Percentiles rank a stretch among this genome's conserved stretches.
These are phyloP conservation scores for Gloeostereum incarnatum DNA, from an alignment of 768 basidiomycete species.

Conservation along the genomic window DNA sequence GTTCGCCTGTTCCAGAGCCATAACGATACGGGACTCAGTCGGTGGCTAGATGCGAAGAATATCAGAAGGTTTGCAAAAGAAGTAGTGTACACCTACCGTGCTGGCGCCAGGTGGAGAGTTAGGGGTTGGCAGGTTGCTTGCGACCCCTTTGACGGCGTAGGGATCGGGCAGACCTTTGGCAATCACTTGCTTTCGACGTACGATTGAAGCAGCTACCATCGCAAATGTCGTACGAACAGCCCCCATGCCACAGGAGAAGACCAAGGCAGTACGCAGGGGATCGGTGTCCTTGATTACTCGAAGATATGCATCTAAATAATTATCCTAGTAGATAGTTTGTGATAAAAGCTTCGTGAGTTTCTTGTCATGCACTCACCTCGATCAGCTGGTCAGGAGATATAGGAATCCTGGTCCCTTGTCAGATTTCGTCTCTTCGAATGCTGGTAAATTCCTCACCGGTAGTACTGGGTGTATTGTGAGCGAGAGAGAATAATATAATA, in stretches of 20 bases:
- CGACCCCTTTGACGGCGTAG: constrained; percentile 37
- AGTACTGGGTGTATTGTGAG: constrained; percentile 41
- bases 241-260: constrained; percentile 97
- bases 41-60: constrained; percentile 20
- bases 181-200: constrained; percentile 71
- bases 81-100: too few relatives aligned
- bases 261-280: constrained; percentile 71
- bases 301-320: constrained; percentile 92
- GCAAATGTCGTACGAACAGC: constrained; percentile 94
- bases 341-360: background rate
- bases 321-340: constrained; percentile 42
- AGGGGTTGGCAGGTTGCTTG: constrained; percentile 9
- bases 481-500: too few relatives aligned
- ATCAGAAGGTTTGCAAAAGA: constrained; percentile 8
- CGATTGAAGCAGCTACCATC: constrained; percentile 88
- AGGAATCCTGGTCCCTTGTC: constrained; percentile 56
- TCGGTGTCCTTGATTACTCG: constrained; percentile 72
- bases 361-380: constrained; percentile 43
- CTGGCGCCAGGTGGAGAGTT: too few relatives aligned
- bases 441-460: constrained; percentile 38
- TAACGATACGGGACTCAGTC: constrained; percentile 49
- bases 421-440: background rate
- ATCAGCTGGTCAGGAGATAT: constrained; percentile 89
- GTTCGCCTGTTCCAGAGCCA: constrained; percentile 65
- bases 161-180: constrained; percentile 67